Conservation (phyloP, 345 rosid species). For the Noccaea bulbosa region DNA sequence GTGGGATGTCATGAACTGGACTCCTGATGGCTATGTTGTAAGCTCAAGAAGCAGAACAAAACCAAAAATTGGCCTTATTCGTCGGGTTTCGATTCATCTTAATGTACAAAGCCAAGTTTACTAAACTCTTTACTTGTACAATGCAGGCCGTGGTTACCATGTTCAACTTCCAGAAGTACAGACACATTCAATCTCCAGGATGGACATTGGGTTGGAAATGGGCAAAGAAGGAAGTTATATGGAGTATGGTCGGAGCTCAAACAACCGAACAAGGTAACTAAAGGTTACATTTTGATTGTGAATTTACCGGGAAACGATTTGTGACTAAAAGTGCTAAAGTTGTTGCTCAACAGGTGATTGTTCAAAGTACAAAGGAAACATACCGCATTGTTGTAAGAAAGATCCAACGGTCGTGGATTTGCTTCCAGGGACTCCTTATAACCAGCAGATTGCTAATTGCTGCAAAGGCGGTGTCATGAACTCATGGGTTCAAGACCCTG, state of each 20-base stretch:
- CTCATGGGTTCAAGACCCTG: constrained; percentile 83
- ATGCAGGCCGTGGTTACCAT: constrained; percentile 81
- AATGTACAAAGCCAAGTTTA: not conserved
- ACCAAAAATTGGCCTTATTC: not conserved
- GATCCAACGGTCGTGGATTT: constrained; percentile 83
- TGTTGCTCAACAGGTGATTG: constrained; percentile 57
- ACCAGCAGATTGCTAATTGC: constrained; percentile 88
- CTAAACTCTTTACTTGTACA: constrained; percentile 20
- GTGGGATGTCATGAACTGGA: constrained; percentile 96
- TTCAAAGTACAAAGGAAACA: constrained; percentile 72
- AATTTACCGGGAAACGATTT: not conserved
- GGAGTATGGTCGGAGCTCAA: constrained; percentile 83
- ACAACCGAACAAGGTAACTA: constrained; percentile 74
- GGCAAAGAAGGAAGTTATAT: constrained; percentile 89
- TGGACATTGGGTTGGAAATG: constrained; percentile 95
- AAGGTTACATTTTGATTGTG: not conserved
- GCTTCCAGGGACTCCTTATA: constrained; percentile 84
- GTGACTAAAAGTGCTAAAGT: not conserved
- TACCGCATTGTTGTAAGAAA: constrained; percentile 90
- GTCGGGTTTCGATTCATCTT: not conserved
- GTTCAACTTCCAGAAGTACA: constrained; percentile 84
- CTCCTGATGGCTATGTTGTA: constrained; percentile 93
- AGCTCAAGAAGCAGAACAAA: constrained; percentile 43
- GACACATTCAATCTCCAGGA: constrained; percentile 85
- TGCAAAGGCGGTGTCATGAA: constrained; percentile 89